These are phyloP conservation scores for Sclerotinia subarctica DNA, from an alignment of 2,329 filamentous ascomycete species.

Conservation along the genomic window DNA sequence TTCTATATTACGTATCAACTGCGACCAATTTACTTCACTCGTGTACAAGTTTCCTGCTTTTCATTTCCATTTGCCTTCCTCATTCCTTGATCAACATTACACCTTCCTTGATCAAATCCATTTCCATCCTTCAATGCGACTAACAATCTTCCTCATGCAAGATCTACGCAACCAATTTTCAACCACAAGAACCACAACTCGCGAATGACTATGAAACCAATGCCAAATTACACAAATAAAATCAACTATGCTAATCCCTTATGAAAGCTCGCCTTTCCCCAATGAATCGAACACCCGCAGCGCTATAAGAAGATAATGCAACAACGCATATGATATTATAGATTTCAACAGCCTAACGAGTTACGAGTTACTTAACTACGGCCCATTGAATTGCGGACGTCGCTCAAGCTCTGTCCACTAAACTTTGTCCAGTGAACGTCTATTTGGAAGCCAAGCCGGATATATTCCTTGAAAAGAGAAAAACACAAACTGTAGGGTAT, in stretches of 20 bases:
- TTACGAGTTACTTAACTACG: constrained; percentile 4
- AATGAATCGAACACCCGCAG: constrained; percentile 18
- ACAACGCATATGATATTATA: constrained; percentile 8
- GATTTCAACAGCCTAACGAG: not conserved
- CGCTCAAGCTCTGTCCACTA: constrained; percentile 3
- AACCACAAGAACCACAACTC: constrained; percentile 3
- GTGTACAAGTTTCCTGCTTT: constrained; percentile 5
- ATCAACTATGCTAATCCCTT: constrained; percentile 18
- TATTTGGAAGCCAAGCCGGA: constrained; percentile 9
- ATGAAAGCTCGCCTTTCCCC: constrained; percentile 10
- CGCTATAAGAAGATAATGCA: constrained; percentile 8
- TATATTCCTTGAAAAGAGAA: constrained; percentile 17
- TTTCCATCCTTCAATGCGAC: not conserved
- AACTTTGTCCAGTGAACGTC: constrained; percentile 1
- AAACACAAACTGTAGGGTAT: constrained; percentile 17
- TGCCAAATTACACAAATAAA: not conserved
- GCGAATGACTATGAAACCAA: constrained; percentile 10
- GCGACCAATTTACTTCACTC: constrained; percentile 5
- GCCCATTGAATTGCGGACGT: not conserved
- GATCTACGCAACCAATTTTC: not conserved
- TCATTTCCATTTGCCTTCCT: not conserved
- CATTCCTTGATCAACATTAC: not conserved
- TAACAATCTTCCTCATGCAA: constrained; percentile 6
- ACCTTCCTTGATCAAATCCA: not conserved
- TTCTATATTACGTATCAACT: constrained; percentile 19